Conservation (phyloP, 345 rosid genomes). For the Hibiscus tridactylites region DNA sequence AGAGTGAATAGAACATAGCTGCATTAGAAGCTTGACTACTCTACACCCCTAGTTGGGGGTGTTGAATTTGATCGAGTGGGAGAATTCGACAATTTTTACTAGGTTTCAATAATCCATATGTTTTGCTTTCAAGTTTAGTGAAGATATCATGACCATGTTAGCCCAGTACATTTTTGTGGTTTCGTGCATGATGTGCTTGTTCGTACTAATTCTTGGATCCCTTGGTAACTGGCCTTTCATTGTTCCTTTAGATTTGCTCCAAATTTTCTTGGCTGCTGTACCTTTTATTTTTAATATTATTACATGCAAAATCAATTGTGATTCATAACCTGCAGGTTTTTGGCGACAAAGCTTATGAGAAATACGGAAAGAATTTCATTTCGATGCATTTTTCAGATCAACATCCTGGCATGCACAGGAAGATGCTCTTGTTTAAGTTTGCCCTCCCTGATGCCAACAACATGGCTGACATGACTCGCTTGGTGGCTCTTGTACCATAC, state of each 20-base stretch:
- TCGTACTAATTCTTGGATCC: too few species aligned
- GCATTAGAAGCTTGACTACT: neutral
- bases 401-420: slow-evolving; percentile 63
- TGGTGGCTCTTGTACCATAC: slow-evolving; percentile 80
- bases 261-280: neutral
- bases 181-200: neutral
- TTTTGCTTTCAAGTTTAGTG: neutral
- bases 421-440: slow-evolving; percentile 83
- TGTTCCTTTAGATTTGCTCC: neutral
- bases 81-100: neutral
- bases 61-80: neutral
- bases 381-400: slow-evolving; percentile 96
- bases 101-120: neutral
- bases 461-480: slow-evolving; percentile 79
- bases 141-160: neutral
- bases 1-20: neutral
- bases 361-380: slow-evolving; percentile 78
- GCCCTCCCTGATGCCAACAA: slow-evolving; percentile 66
- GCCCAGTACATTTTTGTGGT: neutral
- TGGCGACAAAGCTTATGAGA: slow-evolving; percentile 85
- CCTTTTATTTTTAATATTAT: too few species aligned
- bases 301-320: slow-evolving; percentile 2
- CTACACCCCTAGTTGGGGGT: too few species aligned
- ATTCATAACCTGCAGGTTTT: slow-evolving; percentile 56
- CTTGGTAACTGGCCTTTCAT: too few species aligned